Percentiles rank a stretch among this genome's conserved stretches.
These are phyloP conservation scores for Thielaviopsis euricoi DNA, from an alignment of 2,329 filamentous ascomycete species.

Conservation along the genomic window DNA sequence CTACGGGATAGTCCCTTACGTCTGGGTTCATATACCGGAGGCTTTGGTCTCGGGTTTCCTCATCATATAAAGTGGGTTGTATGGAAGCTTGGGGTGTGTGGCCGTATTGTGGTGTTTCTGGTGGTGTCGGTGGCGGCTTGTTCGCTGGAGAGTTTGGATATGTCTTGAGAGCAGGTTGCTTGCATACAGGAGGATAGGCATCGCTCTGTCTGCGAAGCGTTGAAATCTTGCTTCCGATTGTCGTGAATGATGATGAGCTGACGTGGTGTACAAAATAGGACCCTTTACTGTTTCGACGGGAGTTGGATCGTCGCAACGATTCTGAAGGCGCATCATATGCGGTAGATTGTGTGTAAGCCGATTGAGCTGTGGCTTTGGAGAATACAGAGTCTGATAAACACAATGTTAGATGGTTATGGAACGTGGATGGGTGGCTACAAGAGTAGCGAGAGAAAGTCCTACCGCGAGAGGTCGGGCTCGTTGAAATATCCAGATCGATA, in stretches of 20 bases:
- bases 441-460: neutral
- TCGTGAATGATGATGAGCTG: conserved; percentile 26
- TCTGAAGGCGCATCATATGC: conserved; percentile 2
- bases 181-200: neutral
- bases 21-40: neutral
- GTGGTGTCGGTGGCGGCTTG: conserved; percentile 6
- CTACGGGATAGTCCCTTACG: conserved; percentile 3
- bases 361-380: conserved; percentile 4
- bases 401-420: neutral
- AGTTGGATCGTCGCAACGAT: neutral
- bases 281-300: conserved; percentile 15
- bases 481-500: neutral
- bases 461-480: neutral
- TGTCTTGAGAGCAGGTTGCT: neutral
- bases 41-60: neutral
- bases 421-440: neutral
- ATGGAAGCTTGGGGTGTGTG: neutral
- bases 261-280: conserved; percentile 23
- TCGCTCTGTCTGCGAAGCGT: conserved; percentile 17
- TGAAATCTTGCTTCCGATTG: conserved; percentile 23
- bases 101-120: conserved; percentile 7
- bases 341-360: conserved; percentile 8
- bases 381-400: conserved; percentile 8
- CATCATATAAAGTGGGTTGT: neutral
- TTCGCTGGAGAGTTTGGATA: neutral